phyloP scores from a whole-genome alignment of 495 filamentous ascomycete genomes.

The Xylaria palmicola region DNA sequence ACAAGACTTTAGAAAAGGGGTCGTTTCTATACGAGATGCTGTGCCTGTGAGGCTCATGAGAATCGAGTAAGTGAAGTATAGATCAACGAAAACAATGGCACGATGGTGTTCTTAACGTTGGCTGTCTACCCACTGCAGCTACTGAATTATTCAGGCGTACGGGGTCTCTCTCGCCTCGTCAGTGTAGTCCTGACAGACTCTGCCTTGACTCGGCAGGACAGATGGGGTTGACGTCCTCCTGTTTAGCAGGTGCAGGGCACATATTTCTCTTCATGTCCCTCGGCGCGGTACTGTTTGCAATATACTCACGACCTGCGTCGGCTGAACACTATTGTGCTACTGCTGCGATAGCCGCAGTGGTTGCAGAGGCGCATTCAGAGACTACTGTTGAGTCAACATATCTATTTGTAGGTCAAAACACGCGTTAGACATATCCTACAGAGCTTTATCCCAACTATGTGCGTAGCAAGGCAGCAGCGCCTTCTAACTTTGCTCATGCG shows the following conservation, averaged over 20 bases:
- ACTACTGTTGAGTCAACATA: slow-evolving; percentile 77
- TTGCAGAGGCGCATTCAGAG: slow-evolving; percentile 55
- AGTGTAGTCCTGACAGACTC: slow-evolving; percentile 57
- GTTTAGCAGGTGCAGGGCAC: slow-evolving; percentile 63
- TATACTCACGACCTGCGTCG: slow-evolving; percentile 40
- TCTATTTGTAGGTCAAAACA: slow-evolving; percentile 74
- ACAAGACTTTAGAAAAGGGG: too few species aligned
- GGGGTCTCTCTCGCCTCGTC: too few species aligned
- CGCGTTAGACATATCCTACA: slow-evolving; percentile 74
- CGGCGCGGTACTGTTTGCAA: slow-evolving; percentile 66
- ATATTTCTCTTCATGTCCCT: slow-evolving; percentile 70
- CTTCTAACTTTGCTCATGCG: slow-evolving; percentile 76
- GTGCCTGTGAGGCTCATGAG: too few species aligned
- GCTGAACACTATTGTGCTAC: slow-evolving; percentile 35
- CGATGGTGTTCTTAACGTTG: too few species aligned
- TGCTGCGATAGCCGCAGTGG: slow-evolving; percentile 44
- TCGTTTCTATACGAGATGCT: too few species aligned
- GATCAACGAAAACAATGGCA: too few species aligned
- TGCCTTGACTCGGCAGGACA: slow-evolving; percentile 56
- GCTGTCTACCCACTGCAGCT: too few species aligned
- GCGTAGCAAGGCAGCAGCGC: slow-evolving; percentile 73
- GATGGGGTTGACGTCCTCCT: slow-evolving; percentile 61
- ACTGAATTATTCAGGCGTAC: too few species aligned
- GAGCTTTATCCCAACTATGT: slow-evolving; percentile 74
- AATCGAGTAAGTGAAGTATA: too few species aligned